Evolutionary conservation across 1,284 basidiomycete species (phyloP), one percentile per base, ranked within the genome.

Genomic region (Ceratobasidium theobromae): DNA sequence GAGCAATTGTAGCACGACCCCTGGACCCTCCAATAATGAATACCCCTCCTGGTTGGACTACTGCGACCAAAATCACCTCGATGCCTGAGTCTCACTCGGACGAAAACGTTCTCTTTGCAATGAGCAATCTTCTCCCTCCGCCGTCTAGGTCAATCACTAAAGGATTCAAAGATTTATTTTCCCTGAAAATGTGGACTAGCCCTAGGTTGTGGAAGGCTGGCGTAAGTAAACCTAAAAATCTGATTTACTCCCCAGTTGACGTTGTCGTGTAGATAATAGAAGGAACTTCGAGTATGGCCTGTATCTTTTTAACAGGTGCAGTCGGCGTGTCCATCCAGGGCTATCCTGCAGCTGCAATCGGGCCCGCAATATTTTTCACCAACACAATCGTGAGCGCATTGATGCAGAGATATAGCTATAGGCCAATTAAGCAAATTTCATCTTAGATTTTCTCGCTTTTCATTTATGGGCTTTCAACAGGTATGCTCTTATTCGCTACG

Each of bases 401-500:
- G 16, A 8, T 4, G 16, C 16, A 25, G 25, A 6, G 35, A 32
- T n/a, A n/a, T n/a, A n/a, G n/a, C n/a, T n/a, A n/a, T n/a, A n/a
- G n/a, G n/a, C n/a, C n/a, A n/a, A n/a, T n/a, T n/a, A n/a, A n/a
- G n/a, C n/a, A 41, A 65, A 8, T 8, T 16, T 32, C 21, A 11
- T 27, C 21, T 9, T 52, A 65, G 60, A 65, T 65, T 53, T 45
- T 68, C 18, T 68, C 67, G 11, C 46, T 68, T 38, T 68, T 68
- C 65, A 68, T 68, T 40, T 68, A 48, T 48, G 67, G 62, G 27
- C 53, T 68, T 35, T 68, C 67, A 32, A 68, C 67, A 16, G 49
- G 67, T 68, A 49, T 35, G 2, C 0, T 25, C 11, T 45, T 18
- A 3, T 21, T 32, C 6, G 27, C 16, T 45, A n/a, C 25, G 23